Base-by-base conservation (phyloP, 2,329 filamentous ascomycete genomes). In the Escovopsis weberi region DNA sequence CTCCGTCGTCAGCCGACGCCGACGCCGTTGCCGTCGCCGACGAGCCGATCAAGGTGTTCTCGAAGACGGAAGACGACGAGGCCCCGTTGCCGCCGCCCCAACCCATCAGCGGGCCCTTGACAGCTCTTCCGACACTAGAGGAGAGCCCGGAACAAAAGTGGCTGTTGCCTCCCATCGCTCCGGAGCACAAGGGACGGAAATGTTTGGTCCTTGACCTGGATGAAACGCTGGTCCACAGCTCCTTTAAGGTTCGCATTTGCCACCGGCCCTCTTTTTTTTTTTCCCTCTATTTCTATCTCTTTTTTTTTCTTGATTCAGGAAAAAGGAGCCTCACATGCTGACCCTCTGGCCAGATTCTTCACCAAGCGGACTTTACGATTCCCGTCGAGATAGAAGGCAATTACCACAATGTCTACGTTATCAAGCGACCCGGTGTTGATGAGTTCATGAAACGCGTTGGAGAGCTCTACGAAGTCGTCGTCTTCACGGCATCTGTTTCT, bases 341-440 rank as follows among this genome's bases (percentile, higher is more conserved):
- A 51, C 40, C 32, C 26, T 8, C 45, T 48, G 53, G 45, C 48
- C 23, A 96, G 88, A 91, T 96, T 52, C 73, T 98, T 38, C 88
- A 96, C 57, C 89, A 96, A 69, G 91, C 91, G 45, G 91, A 98
- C 63, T 96, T 98, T 59, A 98, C 91, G 6, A 96, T 98, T 58
- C 91, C 91, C 0, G 91, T 98, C 28, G 91, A 98, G 58, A 98
- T 98, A 50, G 91, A 98, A 67, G 91, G 91, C 44, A 93, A 94
- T 62, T 96, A 93, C 59, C 91, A 98, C 66, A 98, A 98, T 56
- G 93, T 98, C 43, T 98, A 98, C 59, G 91, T 98, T 50, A 98
- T 98, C 62, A 98, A 98, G 68, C 79, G 91, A 55, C 91, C 91
- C n/a, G 91, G 91, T 42, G 91, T 98, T 18, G 91, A 98, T 59